These are phyloP conservation scores for Magnusiomyces paraingens DNA, from an alignment of 1,139 yeast species.

Conservation along the genomic window DNA sequence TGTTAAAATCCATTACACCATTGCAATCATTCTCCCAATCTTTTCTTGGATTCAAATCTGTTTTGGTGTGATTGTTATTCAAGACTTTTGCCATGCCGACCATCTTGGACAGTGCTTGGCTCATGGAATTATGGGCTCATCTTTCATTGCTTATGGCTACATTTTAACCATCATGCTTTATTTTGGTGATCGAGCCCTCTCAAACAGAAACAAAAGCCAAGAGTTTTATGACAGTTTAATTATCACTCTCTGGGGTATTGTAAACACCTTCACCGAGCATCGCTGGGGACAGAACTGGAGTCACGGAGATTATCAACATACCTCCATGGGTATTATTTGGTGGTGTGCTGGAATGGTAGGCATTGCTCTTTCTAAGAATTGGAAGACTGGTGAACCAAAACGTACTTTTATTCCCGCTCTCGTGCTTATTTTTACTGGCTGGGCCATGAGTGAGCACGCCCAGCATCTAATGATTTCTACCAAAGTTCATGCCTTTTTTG, in stretches of 20 bases:
- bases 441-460: constrained; percentile 86
- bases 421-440: constrained; percentile 79
- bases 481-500: constrained; percentile 81
- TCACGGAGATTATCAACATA: constrained; percentile 82
- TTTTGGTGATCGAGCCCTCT: constrained; percentile 38
- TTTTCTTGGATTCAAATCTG: constrained; percentile 60
- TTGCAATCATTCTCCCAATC: constrained; percentile 37
- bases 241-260: constrained; percentile 85
- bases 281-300: constrained; percentile 93
- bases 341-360: constrained; percentile 93
- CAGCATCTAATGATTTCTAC: constrained; percentile 73
- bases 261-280: constrained; percentile 92
- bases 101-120: constrained; percentile 93
- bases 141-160: constrained; percentile 75
- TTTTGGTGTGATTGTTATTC: constrained; percentile 74
- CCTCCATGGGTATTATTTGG: constrained; percentile 94
- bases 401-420: constrained; percentile 77
- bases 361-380: constrained; percentile 49
- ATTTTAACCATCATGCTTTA: constrained; percentile 58
- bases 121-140: constrained; percentile 93
- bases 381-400: constrained; percentile 24
- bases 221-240: constrained; percentile 78
- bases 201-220: constrained; percentile 51
- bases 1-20: constrained; percentile 32
- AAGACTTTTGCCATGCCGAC: constrained; percentile 72